Evolutionary conservation across 345 rosid genomes (phyloP), one percentile per base, ranked within the genome.

Genomic region (Barbarea vulgaris): DNA sequence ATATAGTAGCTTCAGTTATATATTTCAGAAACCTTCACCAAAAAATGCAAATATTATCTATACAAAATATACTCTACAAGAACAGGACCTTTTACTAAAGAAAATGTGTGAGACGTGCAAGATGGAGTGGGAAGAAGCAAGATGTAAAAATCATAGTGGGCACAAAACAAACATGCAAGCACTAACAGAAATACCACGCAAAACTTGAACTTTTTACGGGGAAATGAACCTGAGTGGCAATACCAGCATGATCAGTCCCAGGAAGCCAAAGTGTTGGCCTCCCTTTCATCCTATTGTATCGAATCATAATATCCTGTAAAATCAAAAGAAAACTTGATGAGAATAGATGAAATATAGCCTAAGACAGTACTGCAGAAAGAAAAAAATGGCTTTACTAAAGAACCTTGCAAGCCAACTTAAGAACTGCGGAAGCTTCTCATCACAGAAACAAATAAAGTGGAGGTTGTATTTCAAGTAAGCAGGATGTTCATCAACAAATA

Each of bases 221-320:
- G 51, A 55, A 58, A 78, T 56, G 80, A 67, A 94, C 98, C 97
- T 90, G 97, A 63, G 98, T 91, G 70, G 98, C 98, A 56, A 91
- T 94, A 51, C 97, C 98, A 66, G 98, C 98, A 87, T 94, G 98
- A 84, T 94, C 97, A 62, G 97, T 88, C 67, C 98, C 97, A 37
- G 98, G 98, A 84, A 94, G 84, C 98, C 98, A 94, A 44, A 94
- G 90, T 51, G 98, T 87, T 69, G 98, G 97, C 77, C 84, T 91
- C 66, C 97, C 98, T 80, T 82, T 94, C 98, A 94, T 94, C 33
- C 98, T 85, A 58, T 86, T 81, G 83, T 88, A 91, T 79, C 98
- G 86, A 77, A 86, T 85, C 98, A 94, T 87, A 57, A 94, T 89
- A 81, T 77, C 80, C 80, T 77, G 72, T 33, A 18, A 56, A 58